phyloP scores from a whole-genome alignment of 768 basidiomycete species.

The Lentinula sp. region DNA sequence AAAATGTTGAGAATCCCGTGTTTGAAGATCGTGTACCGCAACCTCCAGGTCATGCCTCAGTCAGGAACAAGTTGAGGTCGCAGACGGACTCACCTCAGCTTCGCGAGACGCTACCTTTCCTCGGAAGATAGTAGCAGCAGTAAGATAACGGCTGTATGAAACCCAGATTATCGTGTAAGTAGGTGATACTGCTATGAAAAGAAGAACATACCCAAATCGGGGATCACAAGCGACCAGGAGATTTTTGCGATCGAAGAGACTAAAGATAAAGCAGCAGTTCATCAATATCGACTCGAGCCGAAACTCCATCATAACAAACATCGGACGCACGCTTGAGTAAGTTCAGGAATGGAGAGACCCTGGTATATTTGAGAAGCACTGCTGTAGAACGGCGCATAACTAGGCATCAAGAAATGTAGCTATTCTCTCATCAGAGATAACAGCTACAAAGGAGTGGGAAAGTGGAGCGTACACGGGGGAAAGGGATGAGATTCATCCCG shows the following conservation, averaged over 20 bases:
- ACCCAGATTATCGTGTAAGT: slow-evolving; percentile 3
- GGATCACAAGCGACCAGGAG: slow-evolving; percentile 82
- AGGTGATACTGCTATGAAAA: neutral
- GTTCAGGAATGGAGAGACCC: slow-evolving; percentile 53
- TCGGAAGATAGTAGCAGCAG: slow-evolving; percentile 83
- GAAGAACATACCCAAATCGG: slow-evolving; percentile 48
- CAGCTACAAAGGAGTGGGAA: neutral
- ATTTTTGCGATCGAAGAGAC: slow-evolving; percentile 76
- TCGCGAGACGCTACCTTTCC: slow-evolving; percentile 78
- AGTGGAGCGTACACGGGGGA: slow-evolving; percentile 67
- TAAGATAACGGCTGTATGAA: slow-evolving; percentile 65
- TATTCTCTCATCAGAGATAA: slow-evolving; percentile 23
- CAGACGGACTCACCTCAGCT: slow-evolving; percentile 36
- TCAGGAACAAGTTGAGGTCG: slow-evolving; percentile 23
- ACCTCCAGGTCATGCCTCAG: slow-evolving; percentile 53
- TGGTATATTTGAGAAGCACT: slow-evolving; percentile 57
- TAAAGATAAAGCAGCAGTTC: slow-evolving; percentile 19
- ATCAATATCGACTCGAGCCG: neutral
- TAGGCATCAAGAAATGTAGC: slow-evolving; percentile 96
- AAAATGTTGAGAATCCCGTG: slow-evolving; percentile 66
- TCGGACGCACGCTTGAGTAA: slow-evolving; percentile 62
- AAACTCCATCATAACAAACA: neutral
- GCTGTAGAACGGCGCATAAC: slow-evolving; percentile 86
- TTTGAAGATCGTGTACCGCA: slow-evolving; percentile 68
- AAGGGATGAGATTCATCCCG: slow-evolving; percentile 91